A percentile compares a stretch with the other conserved stretches of the same genome.
Evolutionary conservation across 306 rosid genomes (phyloP).

Genomic region (Cucurbita argyrosperma): DNA sequence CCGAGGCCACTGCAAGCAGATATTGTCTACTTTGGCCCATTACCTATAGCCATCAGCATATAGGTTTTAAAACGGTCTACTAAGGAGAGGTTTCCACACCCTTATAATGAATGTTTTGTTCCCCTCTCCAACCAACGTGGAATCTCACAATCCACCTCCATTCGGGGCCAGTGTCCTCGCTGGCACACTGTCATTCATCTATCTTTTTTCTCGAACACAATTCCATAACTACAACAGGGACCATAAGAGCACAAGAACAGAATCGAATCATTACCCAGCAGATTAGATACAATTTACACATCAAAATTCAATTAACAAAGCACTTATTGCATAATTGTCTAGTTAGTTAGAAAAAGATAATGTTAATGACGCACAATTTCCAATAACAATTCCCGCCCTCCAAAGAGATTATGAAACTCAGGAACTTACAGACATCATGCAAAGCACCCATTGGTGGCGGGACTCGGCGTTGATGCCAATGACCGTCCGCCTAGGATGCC

Average conservation of each 20-base stretch:
- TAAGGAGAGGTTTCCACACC: too few relatives aligned
- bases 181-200: not conserved
- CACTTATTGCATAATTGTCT: not conserved
- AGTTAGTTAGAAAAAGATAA: not conserved
- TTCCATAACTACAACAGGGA: not conserved
- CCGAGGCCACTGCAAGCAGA: too few relatives aligned
- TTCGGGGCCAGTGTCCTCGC: too few relatives aligned
- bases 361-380: not conserved
- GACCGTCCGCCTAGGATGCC: constrained; percentile 47
- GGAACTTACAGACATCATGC: constrained; percentile 59
- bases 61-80: too few relatives aligned
- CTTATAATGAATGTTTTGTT: too few relatives aligned
- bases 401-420: constrained; percentile 1
- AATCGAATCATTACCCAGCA: not conserved
- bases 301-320: not conserved
- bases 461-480: constrained; percentile 62
- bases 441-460: constrained; percentile 65
- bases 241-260: not conserved
- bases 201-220: not conserved
- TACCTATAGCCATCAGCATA: too few relatives aligned
- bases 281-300: not conserved
- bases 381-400: not conserved
- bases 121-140: too few relatives aligned
- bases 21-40: too few relatives aligned
- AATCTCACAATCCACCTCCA: too few relatives aligned